These are phyloP conservation scores for Backusella luteola DNA, from an alignment of 192 early-diverging fungal species.

Conservation along the genomic window DNA sequence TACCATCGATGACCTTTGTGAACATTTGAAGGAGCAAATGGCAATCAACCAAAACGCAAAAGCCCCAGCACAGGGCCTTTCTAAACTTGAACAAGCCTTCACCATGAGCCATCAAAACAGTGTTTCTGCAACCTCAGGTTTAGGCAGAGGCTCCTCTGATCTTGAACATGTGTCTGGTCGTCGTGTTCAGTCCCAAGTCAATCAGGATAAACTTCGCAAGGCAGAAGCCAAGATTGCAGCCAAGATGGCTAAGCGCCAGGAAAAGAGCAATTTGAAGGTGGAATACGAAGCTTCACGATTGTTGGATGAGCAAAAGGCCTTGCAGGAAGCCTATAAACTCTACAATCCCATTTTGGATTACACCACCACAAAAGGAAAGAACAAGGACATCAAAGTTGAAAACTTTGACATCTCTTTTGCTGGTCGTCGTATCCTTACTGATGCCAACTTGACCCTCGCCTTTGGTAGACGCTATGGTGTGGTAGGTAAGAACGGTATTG, in stretches of 20 bases:
- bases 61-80: constrained; percentile 43
- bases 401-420: constrained; percentile 97
- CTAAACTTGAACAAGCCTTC: constrained; percentile 63
- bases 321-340: constrained; percentile 73
- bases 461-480: constrained; percentile 95
- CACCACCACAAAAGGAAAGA: constrained; percentile 72
- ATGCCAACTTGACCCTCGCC: constrained; percentile 77
- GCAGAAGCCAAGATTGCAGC: constrained; percentile 90
- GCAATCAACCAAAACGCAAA: constrained; percentile 32
- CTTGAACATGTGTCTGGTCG: constrained; percentile 65
- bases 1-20: constrained; percentile 68
- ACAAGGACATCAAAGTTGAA: constrained; percentile 96
- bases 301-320: constrained; percentile 62
- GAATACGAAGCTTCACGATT: constrained; percentile 73
- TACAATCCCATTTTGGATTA: constrained; percentile 91
- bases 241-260: constrained; percentile 84
- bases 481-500: constrained; percentile 91
- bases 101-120: constrained; percentile 68
- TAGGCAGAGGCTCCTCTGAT: constrained; percentile 52
- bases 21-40: constrained; percentile 61
- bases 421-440: constrained; percentile 90
- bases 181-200: constrained; percentile 69
- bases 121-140: constrained; percentile 52
- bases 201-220: constrained; percentile 81
- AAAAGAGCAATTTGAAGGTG: constrained; percentile 48